Base-by-base conservation (phyloP, 202 grass and related monocot species). In the Panicum hallii region DNA sequence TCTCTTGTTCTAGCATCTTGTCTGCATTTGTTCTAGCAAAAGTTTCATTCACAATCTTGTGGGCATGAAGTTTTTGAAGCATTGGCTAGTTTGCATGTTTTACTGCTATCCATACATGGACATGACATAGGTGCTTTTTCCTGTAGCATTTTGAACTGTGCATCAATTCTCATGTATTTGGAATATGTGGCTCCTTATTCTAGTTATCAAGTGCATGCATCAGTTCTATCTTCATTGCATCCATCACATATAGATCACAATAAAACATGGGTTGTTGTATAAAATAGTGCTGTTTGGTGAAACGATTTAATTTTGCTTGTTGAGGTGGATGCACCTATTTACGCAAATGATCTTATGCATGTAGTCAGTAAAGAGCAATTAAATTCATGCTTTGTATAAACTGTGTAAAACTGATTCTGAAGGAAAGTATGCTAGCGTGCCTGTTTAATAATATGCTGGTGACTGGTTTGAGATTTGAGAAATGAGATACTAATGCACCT, bases 361-460 rank as follows among this genome's bases (percentile, higher is more conserved):
- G 49, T 64, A 45, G 64, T 65, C 28, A 43, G 41, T 80, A 20
- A 79, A 65, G 12, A 62, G 23, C 74, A 50, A 45, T 62, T 85
- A 46, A 60, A 7, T 7, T 68, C 68, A 75, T 76, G 55, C 46
- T 46, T 70, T 49, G 57, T 81, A 70, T 45, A 64, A 71, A 53
- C 40, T 57, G 32, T 70, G 32, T 78, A 44, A 63, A 52, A 66
- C 9, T 9, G 28, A 64, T 65, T 79, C 46, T 73, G 80, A 79
- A 83, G 70, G 44, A 83, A 78, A 58, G 26, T 42, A 22, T 46
- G 12, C 36, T 20, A 72, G 23, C 8, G 17, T 11, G 54, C 34
- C 17, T 79, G 67, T 46, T 79, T 83, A 79, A 79, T 70, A 6
- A 79, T 70, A 6, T 52, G 19, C 13, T 70, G 19, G 22, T 28